phyloP scores from a whole-genome alignment of 2,329 filamentous ascomycete genomes.

The Dactylonectria estremocensis region DNA sequence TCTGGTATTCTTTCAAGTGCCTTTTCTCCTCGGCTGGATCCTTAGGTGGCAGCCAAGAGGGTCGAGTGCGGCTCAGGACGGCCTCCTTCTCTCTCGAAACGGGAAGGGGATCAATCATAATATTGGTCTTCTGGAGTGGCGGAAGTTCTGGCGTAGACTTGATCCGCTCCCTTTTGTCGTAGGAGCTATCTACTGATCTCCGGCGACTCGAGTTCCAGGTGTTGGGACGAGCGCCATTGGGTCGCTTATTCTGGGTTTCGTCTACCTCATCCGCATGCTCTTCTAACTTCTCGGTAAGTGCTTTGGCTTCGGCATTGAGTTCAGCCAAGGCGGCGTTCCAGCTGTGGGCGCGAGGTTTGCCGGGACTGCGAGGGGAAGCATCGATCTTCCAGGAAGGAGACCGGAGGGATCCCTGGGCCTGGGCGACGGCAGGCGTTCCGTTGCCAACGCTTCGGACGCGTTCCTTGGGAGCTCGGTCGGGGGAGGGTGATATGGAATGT shows the following conservation, averaged over 20 bases:
- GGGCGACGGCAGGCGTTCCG: conserved; percentile 73
- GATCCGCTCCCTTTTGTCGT: conserved; percentile 67
- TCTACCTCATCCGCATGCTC: conserved; percentile 79
- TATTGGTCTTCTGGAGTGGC: conserved; percentile 79
- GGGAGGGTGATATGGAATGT: conserved; percentile 68
- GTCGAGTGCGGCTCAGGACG: conserved; percentile 83
- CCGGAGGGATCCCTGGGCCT: conserved; percentile 72
- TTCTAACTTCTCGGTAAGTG: conserved; percentile 85
- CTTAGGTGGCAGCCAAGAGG: conserved; percentile 89
- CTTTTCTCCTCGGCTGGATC: conserved; percentile 91
- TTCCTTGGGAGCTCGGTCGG: conserved; percentile 66
- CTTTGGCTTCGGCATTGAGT: conserved; percentile 80
- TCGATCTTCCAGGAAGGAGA: conserved; percentile 70
- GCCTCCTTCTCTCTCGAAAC: conserved; percentile 91
- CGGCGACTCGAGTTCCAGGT: conserved; percentile 57
- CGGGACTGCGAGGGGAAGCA: conserved; percentile 57
- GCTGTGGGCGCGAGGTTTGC: conserved; percentile 75
- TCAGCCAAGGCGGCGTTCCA: conserved; percentile 81
- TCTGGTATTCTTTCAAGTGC: conserved; percentile 88
- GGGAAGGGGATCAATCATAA: conserved; percentile 88
- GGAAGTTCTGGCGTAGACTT: conserved; percentile 79
- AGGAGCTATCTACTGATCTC: conserved; percentile 51
- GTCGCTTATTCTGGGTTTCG: conserved; percentile 53
- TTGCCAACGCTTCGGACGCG: conserved; percentile 72
- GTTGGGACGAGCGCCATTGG: conserved; percentile 54